Base-by-base conservation (phyloP, 768 basidiomycete species). In the Tubosaeta sp. region DNA sequence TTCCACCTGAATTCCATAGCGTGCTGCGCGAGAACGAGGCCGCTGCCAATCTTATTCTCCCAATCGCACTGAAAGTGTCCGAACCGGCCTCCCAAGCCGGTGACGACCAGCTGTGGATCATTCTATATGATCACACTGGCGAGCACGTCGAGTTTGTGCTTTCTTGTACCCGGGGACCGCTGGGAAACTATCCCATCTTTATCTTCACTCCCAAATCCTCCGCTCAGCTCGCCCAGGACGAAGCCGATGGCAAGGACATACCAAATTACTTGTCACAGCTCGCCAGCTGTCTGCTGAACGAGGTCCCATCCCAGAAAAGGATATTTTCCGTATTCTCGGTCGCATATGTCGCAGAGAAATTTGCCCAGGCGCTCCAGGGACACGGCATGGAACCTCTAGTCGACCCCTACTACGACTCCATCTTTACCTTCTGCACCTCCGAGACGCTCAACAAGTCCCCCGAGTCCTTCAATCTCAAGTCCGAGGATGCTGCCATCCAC, bases 241-340 rank as follows among this genome's bases (percentile, higher is more conserved):
- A 54, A 34, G 19, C 31, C 0, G 11, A 34, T 6, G 65, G 43
- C 41, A 59, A n/a, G 1, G 66, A 69, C 35, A 62, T 81, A 13
- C 50, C 59, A 2, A 71, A 71, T 6, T 73, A 78, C 11, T 63
- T 91, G 27, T 41, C 53, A 2, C 53, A 62, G 13, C 69, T 87
- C 8, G 79, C 76, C 3, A 45, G 57, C 1, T 69, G 65, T 10
- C 68, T 89, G 11, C 56, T 64, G 9, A 56, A 47, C 0, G 46
- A 58, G 4, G 71, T 80, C 17, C 66, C 69, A 11, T 48, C 52
- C 5, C 60, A 8, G 27, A 8, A 68, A 29, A 73, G 85, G 11
- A 72, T 85, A 0, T 90, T 83, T 64, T 86, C 88, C 1, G 73
- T 88, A 9, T 90, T 87, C 57, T 80, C 83, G 2, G 71, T 76